Conservation (phyloP, 2,329 filamentous ascomycete genomes). For the Pseudogymnoascus sp. region DNA sequence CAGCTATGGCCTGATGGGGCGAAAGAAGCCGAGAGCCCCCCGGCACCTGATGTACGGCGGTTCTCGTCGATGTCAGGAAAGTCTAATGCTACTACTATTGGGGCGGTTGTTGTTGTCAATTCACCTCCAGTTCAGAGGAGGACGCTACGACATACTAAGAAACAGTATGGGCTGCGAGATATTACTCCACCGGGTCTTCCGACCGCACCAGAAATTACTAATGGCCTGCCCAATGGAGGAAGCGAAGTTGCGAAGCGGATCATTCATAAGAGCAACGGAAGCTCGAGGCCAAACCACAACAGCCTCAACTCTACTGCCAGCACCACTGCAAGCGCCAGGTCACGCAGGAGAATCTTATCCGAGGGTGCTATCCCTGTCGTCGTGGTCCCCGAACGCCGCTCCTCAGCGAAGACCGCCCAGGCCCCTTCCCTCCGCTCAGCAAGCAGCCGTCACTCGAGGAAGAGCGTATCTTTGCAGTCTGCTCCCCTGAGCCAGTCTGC, state of each 20-base stretch:
- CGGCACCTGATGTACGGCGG: conserved; percentile 35
- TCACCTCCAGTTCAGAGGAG: conserved; percentile 38
- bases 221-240: background rate
- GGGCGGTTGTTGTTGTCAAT: conserved; percentile 52
- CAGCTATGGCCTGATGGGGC: conserved; percentile 11
- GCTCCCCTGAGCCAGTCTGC: conserved; percentile 36
- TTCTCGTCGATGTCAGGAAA: conserved; percentile 47
- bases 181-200: conserved; percentile 28
- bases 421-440: conserved; percentile 52
- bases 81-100: conserved; percentile 47
- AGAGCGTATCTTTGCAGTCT: conserved; percentile 44
- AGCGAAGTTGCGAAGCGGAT: background rate
- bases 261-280: conserved; percentile 1
- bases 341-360: conserved; percentile 51
- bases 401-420: conserved; percentile 38
- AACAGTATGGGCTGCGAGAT: conserved; percentile 44
- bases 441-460: conserved; percentile 48
- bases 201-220: background rate
- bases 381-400: conserved; percentile 50
- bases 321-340: conserved; percentile 43
- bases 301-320: conserved; percentile 40
- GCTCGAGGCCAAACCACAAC: conserved; percentile 14
- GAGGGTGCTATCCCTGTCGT: conserved; percentile 55
- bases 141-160: conserved; percentile 54
- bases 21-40: conserved; percentile 20